Conservation (phyloP, 2,329 filamentous ascomycete species). For the Trichoderma hamatum region DNA sequence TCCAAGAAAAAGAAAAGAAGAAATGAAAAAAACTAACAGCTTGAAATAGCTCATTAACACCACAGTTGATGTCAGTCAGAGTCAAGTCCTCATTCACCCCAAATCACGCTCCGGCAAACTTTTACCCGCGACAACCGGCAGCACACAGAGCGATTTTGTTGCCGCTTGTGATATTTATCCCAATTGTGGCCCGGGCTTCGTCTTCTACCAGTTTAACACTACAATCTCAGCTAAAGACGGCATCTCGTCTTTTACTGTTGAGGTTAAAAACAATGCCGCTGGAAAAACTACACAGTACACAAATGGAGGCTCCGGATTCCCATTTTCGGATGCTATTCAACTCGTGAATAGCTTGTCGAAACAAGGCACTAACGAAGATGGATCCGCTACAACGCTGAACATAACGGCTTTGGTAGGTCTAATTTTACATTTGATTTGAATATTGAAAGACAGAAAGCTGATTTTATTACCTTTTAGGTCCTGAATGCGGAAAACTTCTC, state of each 20-base stretch:
- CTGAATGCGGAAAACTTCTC: not conserved
- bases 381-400: no score
- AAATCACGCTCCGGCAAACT: not conserved
- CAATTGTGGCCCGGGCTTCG: slow-evolving; percentile 8
- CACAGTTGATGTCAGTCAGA: not conserved
- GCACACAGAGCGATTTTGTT: not conserved
- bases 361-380: no score
- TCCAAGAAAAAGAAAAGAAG: no score
- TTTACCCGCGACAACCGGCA: not conserved
- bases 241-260: slow-evolving; percentile 10
- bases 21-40: not conserved
- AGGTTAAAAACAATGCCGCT: not conserved
- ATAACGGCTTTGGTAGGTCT: not conserved
- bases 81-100: not conserved
- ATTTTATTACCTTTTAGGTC: not conserved
- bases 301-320: slow-evolving; percentile 4
- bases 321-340: not conserved
- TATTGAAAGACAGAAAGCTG: not conserved
- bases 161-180: not conserved
- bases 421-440: not conserved
- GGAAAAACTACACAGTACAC: not conserved
- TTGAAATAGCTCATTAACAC: not conserved
- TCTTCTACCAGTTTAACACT: not conserved
- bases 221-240: not conserved
- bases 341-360: not conserved